Evolutionary conservation across 2,329 filamentous ascomycete species (phyloP).

Genomic region (Pochonia chlamydosporia): DNA sequence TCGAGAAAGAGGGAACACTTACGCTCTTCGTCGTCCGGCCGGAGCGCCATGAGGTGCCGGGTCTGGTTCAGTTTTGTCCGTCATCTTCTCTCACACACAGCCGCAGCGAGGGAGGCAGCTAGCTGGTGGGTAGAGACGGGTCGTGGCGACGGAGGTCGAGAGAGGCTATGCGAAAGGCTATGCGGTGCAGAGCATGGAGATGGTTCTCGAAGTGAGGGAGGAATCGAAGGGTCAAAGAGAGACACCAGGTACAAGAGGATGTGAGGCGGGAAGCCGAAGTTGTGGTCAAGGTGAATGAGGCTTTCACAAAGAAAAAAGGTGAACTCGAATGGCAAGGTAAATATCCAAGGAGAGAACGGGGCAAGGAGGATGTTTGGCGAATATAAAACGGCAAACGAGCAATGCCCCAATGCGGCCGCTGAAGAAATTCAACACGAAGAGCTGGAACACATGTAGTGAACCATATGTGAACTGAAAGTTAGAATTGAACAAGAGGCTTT

Average conservation of each 20-base stretch:
- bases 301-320: too few relatives aligned
- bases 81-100: slow-evolving; percentile 15
- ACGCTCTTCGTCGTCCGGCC: slow-evolving; percentile 31
- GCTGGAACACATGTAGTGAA: not conserved
- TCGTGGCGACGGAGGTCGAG: not conserved
- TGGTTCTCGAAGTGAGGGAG: not conserved
- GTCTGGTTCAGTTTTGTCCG: slow-evolving; percentile 14
- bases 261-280: too few relatives aligned
- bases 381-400: not conserved
- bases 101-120: slow-evolving; percentile 12
- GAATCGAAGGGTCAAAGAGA: not conserved
- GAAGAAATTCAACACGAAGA: not conserved
- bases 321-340: not conserved
- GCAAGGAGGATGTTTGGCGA: too few relatives aligned
- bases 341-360: not conserved
- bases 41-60: slow-evolving; percentile 13
- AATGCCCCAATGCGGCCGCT: not conserved
- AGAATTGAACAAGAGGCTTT: not conserved
- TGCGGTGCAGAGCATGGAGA: not conserved
- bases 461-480: not conserved
- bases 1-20: slow-evolving; percentile 15
- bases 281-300: too few relatives aligned
- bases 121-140: slow-evolving; percentile 4
- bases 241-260: not conserved
- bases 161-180: slow-evolving; percentile 8